Percentiles rank a stretch among this genome's conserved stretches.
Conservation (phyloP, 805 yeast genomes). For the Saccharomycopsis babjevae region DNA sequence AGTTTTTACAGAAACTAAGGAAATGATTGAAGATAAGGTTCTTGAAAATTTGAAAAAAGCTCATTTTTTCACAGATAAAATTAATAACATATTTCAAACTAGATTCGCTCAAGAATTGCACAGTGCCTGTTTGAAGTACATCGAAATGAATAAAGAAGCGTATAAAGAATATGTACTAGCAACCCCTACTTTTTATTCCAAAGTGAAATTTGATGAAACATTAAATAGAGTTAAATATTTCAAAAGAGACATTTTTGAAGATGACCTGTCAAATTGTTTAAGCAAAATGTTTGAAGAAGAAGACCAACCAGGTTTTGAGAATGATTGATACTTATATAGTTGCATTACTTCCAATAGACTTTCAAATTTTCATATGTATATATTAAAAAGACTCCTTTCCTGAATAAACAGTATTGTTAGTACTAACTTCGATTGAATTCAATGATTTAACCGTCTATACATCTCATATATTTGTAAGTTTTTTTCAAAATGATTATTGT, state of each 20-base stretch:
- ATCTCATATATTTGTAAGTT: not conserved
- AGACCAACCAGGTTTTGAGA: not conserved
- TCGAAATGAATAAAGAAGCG: not conserved
- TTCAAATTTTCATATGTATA: not conserved
- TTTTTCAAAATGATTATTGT: not conserved
- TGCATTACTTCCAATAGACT: not conserved
- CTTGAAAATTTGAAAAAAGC: not conserved
- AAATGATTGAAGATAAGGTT: not conserved
- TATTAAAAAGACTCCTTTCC: not conserved
- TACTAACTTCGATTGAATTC: too few relatives aligned
- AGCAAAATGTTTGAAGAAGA: not conserved
- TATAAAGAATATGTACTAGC: not conserved
- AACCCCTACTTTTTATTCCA: not conserved
- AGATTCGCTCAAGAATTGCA: not conserved
- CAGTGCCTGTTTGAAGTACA: not conserved
- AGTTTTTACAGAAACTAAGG: not conserved
- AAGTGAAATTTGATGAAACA: not conserved
- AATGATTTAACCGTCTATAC: not conserved
- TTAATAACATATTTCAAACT: not conserved
- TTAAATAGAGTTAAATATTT: not conserved
- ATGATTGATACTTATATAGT: not conserved
- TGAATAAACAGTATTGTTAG: not conserved
- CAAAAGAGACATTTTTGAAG: not conserved
- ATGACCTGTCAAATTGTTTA: not conserved
- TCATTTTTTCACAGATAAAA: not conserved